Base-by-base conservation (phyloP, 2,329 filamentous ascomycete genomes). In the Zopfia rhizophila region DNA sequence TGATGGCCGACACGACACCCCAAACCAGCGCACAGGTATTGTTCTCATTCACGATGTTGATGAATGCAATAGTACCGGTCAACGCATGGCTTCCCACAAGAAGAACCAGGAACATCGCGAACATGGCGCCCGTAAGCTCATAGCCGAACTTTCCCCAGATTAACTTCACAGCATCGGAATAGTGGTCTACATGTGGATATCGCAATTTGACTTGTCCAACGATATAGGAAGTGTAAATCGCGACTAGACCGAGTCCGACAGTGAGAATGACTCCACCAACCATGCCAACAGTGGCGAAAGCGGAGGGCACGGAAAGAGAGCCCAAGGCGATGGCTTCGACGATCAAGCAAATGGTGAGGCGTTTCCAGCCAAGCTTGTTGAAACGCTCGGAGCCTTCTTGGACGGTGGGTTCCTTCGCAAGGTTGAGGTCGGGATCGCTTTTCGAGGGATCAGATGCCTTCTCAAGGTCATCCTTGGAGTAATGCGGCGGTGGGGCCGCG, bases 71-170 rank as follows among this genome's bases (percentile, higher is more conserved):
- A 23, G 81, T 83, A 55, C 88, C 89, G 0, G 87, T 89, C 53
- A 90, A 74, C 43, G 87, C 78, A 71, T 91, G 88, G 14, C 86
- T 88, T 35, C 83, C 85, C 65, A 88, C 85, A 52, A 88, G 80
- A 69, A 91, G 86, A 22, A 69, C 57, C 31, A 69, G 46, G 53
- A 67, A 68, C 17, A 70, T 56, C 29, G 60, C 63, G 47, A 68
- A 68, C 42, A 90, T 64, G 68, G 87, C 84, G 54, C 86, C 83
- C 0, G 85, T 85, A 33, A 82, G 74, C 42, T 72, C 68, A 25
- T 67, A 64, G 37, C 69, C 69, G 38, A 69, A 68, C 13, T 72
- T 72, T 10, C 88, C 88, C 59, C 79, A 78, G 50, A 90, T 75
- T 45, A 90, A 76, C 33, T 80, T 74, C 4, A 86, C 86, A 5